Percentiles rank a stretch among this genome's conserved stretches.
Evolutionary conservation across 768 basidiomycete genomes (phyloP).

Genomic region (Leccinellum albellum): DNA sequence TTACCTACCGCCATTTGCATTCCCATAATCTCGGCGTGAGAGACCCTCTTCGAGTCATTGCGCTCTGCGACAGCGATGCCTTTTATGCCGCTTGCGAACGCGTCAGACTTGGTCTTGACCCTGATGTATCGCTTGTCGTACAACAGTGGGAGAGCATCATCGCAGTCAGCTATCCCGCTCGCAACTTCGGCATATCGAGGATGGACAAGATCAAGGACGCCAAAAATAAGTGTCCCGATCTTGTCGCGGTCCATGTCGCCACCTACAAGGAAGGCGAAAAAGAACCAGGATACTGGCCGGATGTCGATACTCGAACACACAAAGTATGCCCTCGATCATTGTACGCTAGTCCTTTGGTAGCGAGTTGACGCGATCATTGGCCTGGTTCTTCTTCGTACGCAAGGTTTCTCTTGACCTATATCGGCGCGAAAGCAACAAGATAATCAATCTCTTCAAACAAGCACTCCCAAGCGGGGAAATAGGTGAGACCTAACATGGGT

Average conservation of each 20-base stretch:
- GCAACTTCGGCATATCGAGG: constrained; percentile 89
- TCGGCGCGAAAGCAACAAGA: constrained; percentile 84
- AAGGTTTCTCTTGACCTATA: constrained; percentile 93
- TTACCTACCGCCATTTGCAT: constrained; percentile 78
- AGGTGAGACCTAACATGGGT: constrained; percentile 43
- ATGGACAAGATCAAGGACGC: constrained; percentile 84
- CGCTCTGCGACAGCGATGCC: constrained; percentile 87
- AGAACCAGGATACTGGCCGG: constrained; percentile 90
- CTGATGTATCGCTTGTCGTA: constrained; percentile 70
- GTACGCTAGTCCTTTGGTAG: not conserved
- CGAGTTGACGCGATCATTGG: not conserved
- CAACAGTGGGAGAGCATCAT: constrained; percentile 88
- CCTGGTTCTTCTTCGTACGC: not conserved
- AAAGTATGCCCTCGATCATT: constrained; percentile 53
- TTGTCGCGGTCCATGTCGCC: constrained; percentile 87
- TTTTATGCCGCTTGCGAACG: constrained; percentile 86
- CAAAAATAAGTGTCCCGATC: constrained; percentile 77
- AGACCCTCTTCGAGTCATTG: constrained; percentile 80
- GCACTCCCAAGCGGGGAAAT: constrained; percentile 75
- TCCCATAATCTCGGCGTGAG: constrained; percentile 63
- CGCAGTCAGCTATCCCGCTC: constrained; percentile 93
- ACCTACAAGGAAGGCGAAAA: constrained; percentile 87
- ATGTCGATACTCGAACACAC: constrained; percentile 85
- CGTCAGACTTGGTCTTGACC: constrained; percentile 65
- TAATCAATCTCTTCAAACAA: constrained; percentile 79